Conservation (phyloP, 2,329 filamentous ascomycete species). For the Curvularia sp. region DNA sequence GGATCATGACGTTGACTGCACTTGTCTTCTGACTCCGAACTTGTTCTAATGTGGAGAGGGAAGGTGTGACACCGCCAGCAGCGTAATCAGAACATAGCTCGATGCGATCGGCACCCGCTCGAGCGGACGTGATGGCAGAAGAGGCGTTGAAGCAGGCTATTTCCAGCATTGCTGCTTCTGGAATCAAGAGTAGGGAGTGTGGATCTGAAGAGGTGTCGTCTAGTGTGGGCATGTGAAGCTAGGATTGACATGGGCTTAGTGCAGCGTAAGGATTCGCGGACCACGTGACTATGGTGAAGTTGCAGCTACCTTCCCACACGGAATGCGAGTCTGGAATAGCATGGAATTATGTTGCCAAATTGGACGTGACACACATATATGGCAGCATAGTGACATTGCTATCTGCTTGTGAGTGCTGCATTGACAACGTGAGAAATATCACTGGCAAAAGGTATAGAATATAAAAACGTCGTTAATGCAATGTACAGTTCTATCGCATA, state of each 20-base stretch:
- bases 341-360: background rate
- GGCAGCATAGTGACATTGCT: background rate
- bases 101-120: conserved; percentile 57
- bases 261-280: background rate
- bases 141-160: conserved; percentile 57
- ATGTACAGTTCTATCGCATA: no score
- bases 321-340: background rate
- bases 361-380: background rate
- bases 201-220: background rate
- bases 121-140: conserved; percentile 54
- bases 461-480: no score
- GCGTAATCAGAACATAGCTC: conserved; percentile 57
- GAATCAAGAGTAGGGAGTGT: background rate
- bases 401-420: background rate
- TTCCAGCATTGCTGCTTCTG: conserved; percentile 51
- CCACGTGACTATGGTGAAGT: background rate
- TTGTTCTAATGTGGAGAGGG: conserved; percentile 31
- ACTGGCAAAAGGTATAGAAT: no score
- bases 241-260: background rate
- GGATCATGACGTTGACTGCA: conserved; percentile 62
- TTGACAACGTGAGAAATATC: no score
- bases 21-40: conserved; percentile 39
- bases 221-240: background rate
- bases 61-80: conserved; percentile 54
- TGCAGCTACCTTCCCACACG: background rate